A percentile compares a stretch with the other conserved stretches of the same genome.
phyloP scores from a whole-genome alignment of 371 early-diverging fungal species.

The Entomophthora muscae region DNA sequence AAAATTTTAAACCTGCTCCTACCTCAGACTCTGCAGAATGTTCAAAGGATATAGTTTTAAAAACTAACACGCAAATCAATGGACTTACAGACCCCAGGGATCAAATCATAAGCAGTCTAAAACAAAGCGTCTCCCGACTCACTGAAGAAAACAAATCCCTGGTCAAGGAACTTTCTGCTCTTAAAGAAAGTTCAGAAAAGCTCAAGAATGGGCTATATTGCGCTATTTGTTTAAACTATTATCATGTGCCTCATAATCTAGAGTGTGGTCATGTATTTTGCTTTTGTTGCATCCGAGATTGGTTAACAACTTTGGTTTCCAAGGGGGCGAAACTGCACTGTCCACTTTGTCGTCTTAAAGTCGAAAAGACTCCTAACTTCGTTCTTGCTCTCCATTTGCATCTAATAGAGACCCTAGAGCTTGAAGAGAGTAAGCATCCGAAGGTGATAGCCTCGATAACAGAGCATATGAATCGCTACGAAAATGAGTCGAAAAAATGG shows the following conservation, averaged over 20 bases:
- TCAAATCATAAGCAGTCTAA: background rate
- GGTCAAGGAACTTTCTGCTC: background rate
- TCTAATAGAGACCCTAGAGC: background rate
- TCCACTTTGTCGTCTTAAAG: background rate
- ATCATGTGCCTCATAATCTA: constrained; percentile 1
- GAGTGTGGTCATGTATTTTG: constrained; percentile 3
- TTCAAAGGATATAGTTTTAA: no score
- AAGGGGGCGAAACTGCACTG: background rate
- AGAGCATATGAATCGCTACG: background rate
- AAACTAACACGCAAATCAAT: no score
- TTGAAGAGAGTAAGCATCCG: background rate
- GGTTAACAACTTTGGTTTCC: background rate
- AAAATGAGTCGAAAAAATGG: background rate
- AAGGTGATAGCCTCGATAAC: background rate
- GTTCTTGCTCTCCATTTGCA: background rate
- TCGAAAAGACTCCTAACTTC: constrained; percentile 1
- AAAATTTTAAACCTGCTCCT: no score
- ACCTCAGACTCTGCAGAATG: no score
- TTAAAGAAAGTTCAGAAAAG: background rate
- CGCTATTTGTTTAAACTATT: constrained; percentile 1
- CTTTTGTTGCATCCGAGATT: constrained; percentile 3
- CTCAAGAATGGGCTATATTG: background rate
- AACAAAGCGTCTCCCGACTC: background rate
- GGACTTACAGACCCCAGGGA: background rate
- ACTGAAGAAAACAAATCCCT: background rate